A percentile compares a stretch with the other conserved stretches of the same genome.
Conservation (phyloP, 2,329 filamentous ascomycete genomes). For the Ophiostoma australiae region DNA sequence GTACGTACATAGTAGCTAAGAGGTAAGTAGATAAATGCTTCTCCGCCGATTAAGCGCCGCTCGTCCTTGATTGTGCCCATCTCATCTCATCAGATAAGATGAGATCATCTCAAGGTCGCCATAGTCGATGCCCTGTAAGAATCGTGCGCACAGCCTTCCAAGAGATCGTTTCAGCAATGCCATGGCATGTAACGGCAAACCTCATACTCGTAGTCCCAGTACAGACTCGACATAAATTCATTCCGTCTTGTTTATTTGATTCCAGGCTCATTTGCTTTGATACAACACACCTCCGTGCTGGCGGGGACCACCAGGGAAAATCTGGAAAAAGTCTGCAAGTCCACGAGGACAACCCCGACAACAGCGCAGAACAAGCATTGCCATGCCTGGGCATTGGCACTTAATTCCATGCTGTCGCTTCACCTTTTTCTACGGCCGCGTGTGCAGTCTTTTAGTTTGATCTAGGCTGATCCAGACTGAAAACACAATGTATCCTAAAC, state of each 20-base stretch:
- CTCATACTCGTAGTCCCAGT: too few relatives aligned
- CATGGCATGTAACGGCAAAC: too few relatives aligned
- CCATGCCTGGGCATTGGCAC: conserved; percentile 3
- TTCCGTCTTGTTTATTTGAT: background rate
- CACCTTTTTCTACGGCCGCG: background rate
- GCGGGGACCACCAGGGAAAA: conserved; percentile 7
- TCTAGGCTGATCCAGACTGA: background rate
- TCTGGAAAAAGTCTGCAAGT: background rate
- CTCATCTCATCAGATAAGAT: conserved; percentile 2
- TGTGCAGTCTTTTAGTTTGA: background rate
- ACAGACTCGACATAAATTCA: too few relatives aligned
- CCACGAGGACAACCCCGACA: background rate
- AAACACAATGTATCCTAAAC: background rate
- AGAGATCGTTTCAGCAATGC: too few relatives aligned
- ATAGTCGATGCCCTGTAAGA: background rate
- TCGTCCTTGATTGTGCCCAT: background rate
- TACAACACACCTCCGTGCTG: background rate
- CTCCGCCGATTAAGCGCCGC: background rate
- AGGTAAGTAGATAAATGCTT: background rate
- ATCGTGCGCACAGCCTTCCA: background rate
- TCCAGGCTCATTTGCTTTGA: background rate
- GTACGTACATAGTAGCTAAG: too few relatives aligned
- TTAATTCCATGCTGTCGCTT: background rate
- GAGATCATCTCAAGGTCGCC: background rate
- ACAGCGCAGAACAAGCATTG: background rate